phyloP scores from a whole-genome alignment of 305 asterid genomes.

The Rubia tinctorum region DNA sequence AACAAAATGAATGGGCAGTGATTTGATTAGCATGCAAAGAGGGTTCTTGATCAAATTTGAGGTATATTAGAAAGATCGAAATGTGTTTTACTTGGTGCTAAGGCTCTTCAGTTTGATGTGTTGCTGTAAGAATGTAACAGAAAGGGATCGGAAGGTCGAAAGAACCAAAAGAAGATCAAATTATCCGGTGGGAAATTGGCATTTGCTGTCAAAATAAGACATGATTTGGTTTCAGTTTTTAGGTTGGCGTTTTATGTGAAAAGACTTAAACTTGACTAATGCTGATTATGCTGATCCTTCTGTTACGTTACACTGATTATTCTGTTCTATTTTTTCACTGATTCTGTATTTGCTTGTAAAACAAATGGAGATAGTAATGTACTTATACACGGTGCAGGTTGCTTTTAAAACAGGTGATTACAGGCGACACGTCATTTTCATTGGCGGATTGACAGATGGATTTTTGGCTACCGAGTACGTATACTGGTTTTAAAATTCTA shows the following conservation, averaged over 20 bases:
- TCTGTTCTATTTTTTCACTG: neutral
- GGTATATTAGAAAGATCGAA: neutral
- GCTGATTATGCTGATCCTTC: neutral
- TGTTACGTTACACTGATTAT: neutral
- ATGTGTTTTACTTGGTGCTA: neutral
- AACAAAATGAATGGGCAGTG: neutral
- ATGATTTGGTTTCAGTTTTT: neutral
- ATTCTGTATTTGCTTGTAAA: neutral
- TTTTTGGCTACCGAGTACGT: slow-evolving; percentile 92
- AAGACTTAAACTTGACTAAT: neutral
- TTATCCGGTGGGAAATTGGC: neutral
- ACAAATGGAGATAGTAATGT: neutral
- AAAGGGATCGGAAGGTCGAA: neutral
- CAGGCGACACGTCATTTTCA: slow-evolving; percentile 81
- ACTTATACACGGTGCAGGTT: slow-evolving; percentile 46
- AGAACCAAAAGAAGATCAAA: neutral
- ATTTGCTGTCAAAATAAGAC: neutral
- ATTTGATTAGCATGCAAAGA: neutral
- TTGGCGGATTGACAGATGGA: slow-evolving; percentile 92
- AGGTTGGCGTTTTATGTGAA: neutral
- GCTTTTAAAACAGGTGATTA: slow-evolving; percentile 91
- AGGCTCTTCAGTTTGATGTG: neutral
- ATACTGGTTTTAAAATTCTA: slow-evolving; percentile 11
- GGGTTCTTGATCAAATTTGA: no score
- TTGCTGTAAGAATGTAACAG: neutral